A percentile compares a stretch with the other conserved stretches of the same genome.
Conservation (phyloP, 441 rosid genomes). For the Adansonia madagascariensis region DNA sequence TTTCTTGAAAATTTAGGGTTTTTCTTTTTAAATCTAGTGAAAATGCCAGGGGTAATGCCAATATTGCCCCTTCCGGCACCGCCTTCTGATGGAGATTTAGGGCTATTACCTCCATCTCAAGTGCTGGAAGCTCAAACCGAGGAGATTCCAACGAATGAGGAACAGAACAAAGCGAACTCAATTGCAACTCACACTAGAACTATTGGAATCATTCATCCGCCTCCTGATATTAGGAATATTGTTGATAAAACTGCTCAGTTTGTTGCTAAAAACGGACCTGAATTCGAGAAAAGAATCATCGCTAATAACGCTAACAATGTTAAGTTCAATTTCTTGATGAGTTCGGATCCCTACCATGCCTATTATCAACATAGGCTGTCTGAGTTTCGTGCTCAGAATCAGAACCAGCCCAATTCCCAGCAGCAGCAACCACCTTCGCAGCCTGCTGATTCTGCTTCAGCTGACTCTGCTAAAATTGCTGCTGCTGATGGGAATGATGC, state of each 20-base stretch:
- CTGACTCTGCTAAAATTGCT: slow-evolving; percentile 42
- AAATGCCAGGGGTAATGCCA: slow-evolving; percentile 57
- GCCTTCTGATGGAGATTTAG: slow-evolving; percentile 64
- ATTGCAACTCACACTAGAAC: slow-evolving; percentile 82
- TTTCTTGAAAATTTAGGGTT: neutral
- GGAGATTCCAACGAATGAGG: slow-evolving; percentile 49
- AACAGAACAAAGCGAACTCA: slow-evolving; percentile 49
- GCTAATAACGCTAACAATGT: slow-evolving; percentile 74
- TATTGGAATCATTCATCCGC: slow-evolving; percentile 94
- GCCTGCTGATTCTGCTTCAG: slow-evolving; percentile 41
- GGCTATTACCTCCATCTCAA: slow-evolving; percentile 76
- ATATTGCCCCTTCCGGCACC: slow-evolving; percentile 90
- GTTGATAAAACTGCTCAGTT: slow-evolving; percentile 89
- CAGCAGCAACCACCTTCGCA: slow-evolving; percentile 40
- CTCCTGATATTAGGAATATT: slow-evolving; percentile 82
- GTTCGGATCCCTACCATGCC: slow-evolving; percentile 85
- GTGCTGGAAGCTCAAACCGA: slow-evolving; percentile 49
- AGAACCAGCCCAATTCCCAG: slow-evolving; percentile 38
- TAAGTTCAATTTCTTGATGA: slow-evolving; percentile 76
- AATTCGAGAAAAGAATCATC: slow-evolving; percentile 80
- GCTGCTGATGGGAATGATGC: slow-evolving; percentile 42
- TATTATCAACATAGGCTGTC: slow-evolving; percentile 80
- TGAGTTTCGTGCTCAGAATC: slow-evolving; percentile 74
- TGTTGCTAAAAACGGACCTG: slow-evolving; percentile 84
- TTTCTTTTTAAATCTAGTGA: slow-evolving; percentile 17